Base-by-base conservation (phyloP, 352 stramenopile species). In the Globisporangium acanthophoron region DNA sequence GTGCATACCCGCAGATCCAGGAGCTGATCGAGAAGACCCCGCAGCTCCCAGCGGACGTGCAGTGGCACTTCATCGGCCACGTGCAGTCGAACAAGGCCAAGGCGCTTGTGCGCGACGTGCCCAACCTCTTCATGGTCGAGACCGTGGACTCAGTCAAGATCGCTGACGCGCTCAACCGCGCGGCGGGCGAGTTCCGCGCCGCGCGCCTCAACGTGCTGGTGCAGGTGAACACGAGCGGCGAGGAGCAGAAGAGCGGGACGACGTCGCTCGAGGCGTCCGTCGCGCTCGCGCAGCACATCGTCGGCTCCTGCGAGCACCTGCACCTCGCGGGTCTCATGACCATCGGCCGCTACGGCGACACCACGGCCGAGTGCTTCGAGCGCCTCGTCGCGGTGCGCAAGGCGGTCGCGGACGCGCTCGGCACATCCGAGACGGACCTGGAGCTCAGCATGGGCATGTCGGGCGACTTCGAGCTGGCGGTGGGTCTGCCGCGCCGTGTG, bases 401-500 rank as follows among this genome's bases (percentile, higher is more conserved):
- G 62, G 45, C 70, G 16, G 66, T 97, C 41, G 85, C 86, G 7
- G 77, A 85, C 29, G 74, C 80, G 7, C 73, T 96, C 18, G 67
- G 67, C n/a, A 69, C 75, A 40, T 48, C 89, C 20, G 72, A 86
- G 45, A 69, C 78, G 3, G 71, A 85, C 3, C 69, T 99, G 21
- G 96, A 93, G 60, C 82, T 99, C 24, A 98, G 92, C 61, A 99
- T 99, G 97, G 97, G 97, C 64, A 99, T 99, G 97, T 98, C 90
- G n/a, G 85, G 80, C 20, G 97, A 99, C 70, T 99, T 94, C 72
- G 93, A 99, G 68, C 80, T 96, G 24, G 97, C 97, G 48, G 83
- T 90, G 52, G 41, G 74, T 63, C 43, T 46, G 0, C 13, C 16
- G 16, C 39, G 15, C 5, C 16, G 43, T 15, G 51, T 53, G n/a